Evolutionary conservation across 495 filamentous ascomycete genomes (phyloP), one percentile per base, ranked within the genome.

Genomic region (Lophium mytilinum): DNA sequence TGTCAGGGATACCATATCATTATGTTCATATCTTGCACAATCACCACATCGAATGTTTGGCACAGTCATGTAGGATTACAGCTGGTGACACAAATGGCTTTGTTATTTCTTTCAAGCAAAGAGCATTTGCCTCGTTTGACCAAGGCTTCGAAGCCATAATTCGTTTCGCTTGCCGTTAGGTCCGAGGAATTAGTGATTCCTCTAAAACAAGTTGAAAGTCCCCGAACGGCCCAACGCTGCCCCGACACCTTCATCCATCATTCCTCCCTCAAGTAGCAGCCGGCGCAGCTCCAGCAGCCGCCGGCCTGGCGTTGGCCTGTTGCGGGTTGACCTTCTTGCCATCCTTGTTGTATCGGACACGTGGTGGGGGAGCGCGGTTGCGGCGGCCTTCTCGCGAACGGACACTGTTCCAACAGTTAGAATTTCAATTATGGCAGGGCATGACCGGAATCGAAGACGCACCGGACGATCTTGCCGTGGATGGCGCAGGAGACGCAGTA

Each of bases 381-480:
- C 94, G 92, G 73, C 93, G 90, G 65, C 93, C 93, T 77, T 87
- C 92, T 67, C 89, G 83, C 58, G 94, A 97, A 67, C 93, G 93
- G 74, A 99, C 93, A 86, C 93, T 97, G 65, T 63, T n/a, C 6
- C 15, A 15, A 10, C 18, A 4, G 41, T 55, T 53, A 57, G 65
- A 50, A 58, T 47, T 58, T 67, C 42, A 1, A 54, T 21, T 8
- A 17, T 52, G 17, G 18, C 50, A 1, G 17, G 17, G 36, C 0
- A 30, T 59, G 17, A 10, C 11, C 19, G 34, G 15, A 24, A 39
- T 34, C 1, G 33, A 9, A 19, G 36, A 81, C 89, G 75, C 87
- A 98, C 93, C 93, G 92, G 75, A 99, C 94, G 75, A 97, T 97
- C 88, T 99, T 99, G 81, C 94, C 93, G 81, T 97, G 93, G 70